phyloP scores from a whole-genome alignment of 768 basidiomycete species.

The Tylopilus sp. region DNA sequence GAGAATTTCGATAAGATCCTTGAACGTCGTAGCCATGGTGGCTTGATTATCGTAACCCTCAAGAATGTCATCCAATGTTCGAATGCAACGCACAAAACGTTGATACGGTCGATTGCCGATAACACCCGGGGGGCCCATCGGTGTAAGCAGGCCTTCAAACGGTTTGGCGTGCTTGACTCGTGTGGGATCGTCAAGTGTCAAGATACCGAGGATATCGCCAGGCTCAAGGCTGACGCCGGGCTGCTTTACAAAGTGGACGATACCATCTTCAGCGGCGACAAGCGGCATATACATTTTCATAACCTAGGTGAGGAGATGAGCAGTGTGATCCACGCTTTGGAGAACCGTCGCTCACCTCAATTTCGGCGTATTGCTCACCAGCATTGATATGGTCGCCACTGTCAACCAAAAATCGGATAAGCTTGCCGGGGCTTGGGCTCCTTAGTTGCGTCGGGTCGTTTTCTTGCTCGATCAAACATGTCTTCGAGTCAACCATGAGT shows the following conservation, averaged over 20 bases:
- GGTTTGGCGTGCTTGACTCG: slow-evolving; percentile 98
- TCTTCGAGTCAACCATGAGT: slow-evolving; percentile 95
- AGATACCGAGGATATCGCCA: slow-evolving; percentile 95
- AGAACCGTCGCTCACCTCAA: slow-evolving; percentile 66
- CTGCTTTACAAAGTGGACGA: slow-evolving; percentile 95
- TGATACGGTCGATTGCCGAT: slow-evolving; percentile 91
- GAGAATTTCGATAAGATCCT: slow-evolving; percentile 80
- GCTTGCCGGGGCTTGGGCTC: slow-evolving; percentile 94
- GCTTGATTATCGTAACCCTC: slow-evolving; percentile 97
- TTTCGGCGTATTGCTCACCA: slow-evolving; percentile 96
- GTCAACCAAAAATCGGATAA: slow-evolving; percentile 91
- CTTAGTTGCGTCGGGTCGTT: slow-evolving; percentile 97
- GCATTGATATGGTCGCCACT: slow-evolving; percentile 97
- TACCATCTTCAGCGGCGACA: slow-evolving; percentile 89
- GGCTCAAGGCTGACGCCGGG: slow-evolving; percentile 95
- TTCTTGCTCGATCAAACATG: slow-evolving; percentile 98
- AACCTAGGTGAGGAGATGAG: slow-evolving; percentile 46
- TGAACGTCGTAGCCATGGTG: slow-evolving; percentile 80
- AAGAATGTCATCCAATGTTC: slow-evolving; percentile 84
- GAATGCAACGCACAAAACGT: slow-evolving; percentile 67
- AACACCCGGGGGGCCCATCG: slow-evolving; percentile 82
- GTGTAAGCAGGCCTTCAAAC: slow-evolving; percentile 89
- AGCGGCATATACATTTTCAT: slow-evolving; percentile 99
- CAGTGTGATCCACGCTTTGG: not conserved
- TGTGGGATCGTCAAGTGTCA: slow-evolving; percentile 92